Evolutionary conservation across 768 basidiomycete species (phyloP).

Genomic region (Termitomyces titanicus): DNA sequence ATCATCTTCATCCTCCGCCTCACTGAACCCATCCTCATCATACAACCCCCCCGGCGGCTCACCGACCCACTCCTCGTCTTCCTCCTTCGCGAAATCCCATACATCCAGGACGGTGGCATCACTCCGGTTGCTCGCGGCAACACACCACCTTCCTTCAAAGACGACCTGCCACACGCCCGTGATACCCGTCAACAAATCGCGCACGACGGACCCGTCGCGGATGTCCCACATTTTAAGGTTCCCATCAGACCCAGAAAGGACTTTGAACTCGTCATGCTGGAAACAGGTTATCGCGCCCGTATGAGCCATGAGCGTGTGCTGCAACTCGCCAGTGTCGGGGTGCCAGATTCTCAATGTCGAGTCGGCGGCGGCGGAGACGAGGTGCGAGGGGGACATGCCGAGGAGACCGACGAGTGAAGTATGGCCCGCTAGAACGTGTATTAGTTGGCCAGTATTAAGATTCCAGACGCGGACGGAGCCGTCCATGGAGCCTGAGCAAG

Average conservation of each 20-base stretch:
- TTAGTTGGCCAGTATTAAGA: conserved; percentile 73
- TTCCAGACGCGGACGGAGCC: conserved; percentile 96
- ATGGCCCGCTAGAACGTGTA: conserved; percentile 83
- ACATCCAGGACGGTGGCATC: conserved; percentile 81
- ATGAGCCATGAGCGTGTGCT: conserved; percentile 83
- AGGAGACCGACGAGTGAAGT: conserved; percentile 93
- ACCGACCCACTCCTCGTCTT: conserved; percentile 79
- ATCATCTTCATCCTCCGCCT: conserved; percentile 47
- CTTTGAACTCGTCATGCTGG: conserved; percentile 97
- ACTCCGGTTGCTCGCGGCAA: conserved; percentile 86
- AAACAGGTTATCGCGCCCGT: conserved; percentile 99
- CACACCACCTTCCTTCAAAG: conserved; percentile 91
- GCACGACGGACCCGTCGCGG: conserved; percentile 76
- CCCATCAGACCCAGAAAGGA: conserved; percentile 92
- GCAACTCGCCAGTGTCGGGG: conserved; percentile 75
- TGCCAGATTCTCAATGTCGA: conserved; percentile 96
- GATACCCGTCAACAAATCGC: conserved; percentile 88
- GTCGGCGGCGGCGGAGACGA: conserved; percentile 96
- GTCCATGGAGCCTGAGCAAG: conserved; percentile 98
- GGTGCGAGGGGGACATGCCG: conserved; percentile 81
- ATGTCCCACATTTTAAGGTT: conserved; percentile 99
- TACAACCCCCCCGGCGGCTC: conserved; percentile 75
- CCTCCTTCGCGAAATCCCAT: conserved; percentile 82
- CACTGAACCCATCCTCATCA: conserved; percentile 62
- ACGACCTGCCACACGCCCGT: conserved; percentile 98